Evolutionary conservation across 2,329 filamentous ascomycete species (phyloP).

Genomic region (Xylariaceae sp.): DNA sequence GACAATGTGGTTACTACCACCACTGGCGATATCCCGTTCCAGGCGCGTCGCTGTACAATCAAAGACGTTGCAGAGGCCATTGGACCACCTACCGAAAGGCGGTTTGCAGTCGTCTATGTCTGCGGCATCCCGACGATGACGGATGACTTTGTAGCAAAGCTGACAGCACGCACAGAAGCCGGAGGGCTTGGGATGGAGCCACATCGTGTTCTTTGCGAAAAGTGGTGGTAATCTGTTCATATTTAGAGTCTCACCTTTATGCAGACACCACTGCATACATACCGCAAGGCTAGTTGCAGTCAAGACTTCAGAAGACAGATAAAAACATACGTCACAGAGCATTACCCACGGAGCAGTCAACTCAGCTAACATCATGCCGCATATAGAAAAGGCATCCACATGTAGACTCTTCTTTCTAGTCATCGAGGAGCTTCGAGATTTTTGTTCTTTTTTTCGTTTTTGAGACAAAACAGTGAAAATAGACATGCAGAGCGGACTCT

Average conservation of each 20-base stretch:
- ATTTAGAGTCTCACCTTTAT: slow-evolving; percentile 2
- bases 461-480: too few species aligned
- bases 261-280: too few species aligned
- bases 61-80: slow-evolving; percentile 41
- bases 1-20: slow-evolving; percentile 1
- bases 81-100: slow-evolving; percentile 32
- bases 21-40: slow-evolving; percentile 28
- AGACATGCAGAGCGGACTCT: too few species aligned
- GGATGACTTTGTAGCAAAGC: slow-evolving; percentile 55
- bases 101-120: slow-evolving; percentile 55
- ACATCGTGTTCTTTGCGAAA: slow-evolving; percentile 53
- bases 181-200: slow-evolving; percentile 37
- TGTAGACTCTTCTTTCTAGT: too few species aligned
- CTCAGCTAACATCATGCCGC: too few species aligned
- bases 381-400: too few species aligned
- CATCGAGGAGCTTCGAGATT: background rate
- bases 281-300: too few species aligned
- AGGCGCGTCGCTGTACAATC: slow-evolving; percentile 39
- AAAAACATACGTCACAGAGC: slow-evolving; percentile 3
- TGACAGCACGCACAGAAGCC: slow-evolving; percentile 32
- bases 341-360: too few species aligned
- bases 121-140: slow-evolving; percentile 68
- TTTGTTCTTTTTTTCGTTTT: background rate
- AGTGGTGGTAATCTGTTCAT: slow-evolving; percentile 59
- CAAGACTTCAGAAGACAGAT: slow-evolving; percentile 2